Evolutionary conservation across 2,329 filamentous ascomycete genomes (phyloP).

Genomic region (Sphaerulina musiva): DNA sequence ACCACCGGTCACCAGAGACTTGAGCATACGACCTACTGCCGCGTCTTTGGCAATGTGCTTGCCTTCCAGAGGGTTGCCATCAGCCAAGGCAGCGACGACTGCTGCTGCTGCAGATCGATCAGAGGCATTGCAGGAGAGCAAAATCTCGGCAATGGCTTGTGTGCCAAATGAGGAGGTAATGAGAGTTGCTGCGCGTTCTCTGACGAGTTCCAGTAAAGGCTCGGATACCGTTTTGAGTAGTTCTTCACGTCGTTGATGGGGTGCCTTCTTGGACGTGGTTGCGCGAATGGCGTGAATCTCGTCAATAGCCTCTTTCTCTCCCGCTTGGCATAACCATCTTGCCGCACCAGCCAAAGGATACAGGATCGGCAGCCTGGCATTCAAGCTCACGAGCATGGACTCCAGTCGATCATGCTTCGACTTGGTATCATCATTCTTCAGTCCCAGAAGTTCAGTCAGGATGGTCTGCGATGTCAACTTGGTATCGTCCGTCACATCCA

Average conservation of each 20-base stretch:
- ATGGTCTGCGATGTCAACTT: slow-evolving; percentile 79
- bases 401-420: slow-evolving; percentile 48
- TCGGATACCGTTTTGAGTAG: slow-evolving; percentile 68
- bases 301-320: slow-evolving; percentile 60
- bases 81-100: slow-evolving; percentile 51
- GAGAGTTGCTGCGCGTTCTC: slow-evolving; percentile 60
- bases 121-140: slow-evolving; percentile 66
- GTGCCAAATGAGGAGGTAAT: slow-evolving; percentile 73
- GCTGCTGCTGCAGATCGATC: slow-evolving; percentile 50
- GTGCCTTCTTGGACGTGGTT: slow-evolving; percentile 87
- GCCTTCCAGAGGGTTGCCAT: slow-evolving; percentile 37
- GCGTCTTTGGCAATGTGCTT: slow-evolving; percentile 56
- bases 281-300: slow-evolving; percentile 74
- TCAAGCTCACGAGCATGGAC: slow-evolving; percentile 62
- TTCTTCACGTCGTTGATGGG: slow-evolving; percentile 67
- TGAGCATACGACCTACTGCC: slow-evolving; percentile 74
- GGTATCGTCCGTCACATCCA: slow-evolving; percentile 91
- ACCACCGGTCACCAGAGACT: slow-evolving; percentile 83
- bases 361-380: slow-evolving; percentile 61
- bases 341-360: slow-evolving; percentile 67
- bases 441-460: slow-evolving; percentile 75
- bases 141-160: slow-evolving; percentile 75
- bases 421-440: slow-evolving; percentile 46
- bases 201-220: slow-evolving; percentile 66
- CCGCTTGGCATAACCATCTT: slow-evolving; percentile 57